Evolutionary conservation across 345 rosid genomes (phyloP).

Genomic region (Xanthoceras sorbifolium): DNA sequence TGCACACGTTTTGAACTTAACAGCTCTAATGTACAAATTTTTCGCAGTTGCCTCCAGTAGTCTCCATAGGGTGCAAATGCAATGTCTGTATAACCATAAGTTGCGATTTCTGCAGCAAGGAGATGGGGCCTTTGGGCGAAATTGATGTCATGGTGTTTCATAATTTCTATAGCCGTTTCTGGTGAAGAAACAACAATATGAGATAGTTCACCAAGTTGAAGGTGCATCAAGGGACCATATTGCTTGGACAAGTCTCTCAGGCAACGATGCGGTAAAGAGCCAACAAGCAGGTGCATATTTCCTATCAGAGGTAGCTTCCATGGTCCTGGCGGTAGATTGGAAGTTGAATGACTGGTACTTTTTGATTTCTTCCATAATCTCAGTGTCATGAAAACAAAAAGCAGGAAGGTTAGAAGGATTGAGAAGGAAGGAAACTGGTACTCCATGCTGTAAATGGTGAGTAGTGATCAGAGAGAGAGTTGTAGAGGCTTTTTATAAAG

Average conservation of each 20-base stretch:
- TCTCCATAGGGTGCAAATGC: not conserved
- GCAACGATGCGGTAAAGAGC: slow-evolving; percentile 16
- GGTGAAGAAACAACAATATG: slow-evolving; percentile 30
- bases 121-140: slow-evolving; percentile 20
- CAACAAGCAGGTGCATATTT: slow-evolving; percentile 29
- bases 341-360: not conserved
- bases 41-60: slow-evolving; percentile 9
- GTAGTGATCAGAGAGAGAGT: not conserved
- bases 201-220: slow-evolving; percentile 23
- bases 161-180: slow-evolving; percentile 26
- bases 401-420: not conserved
- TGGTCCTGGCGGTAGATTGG: slow-evolving; percentile 36
- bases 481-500: too few relatives aligned
- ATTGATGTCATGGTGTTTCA: slow-evolving; percentile 25
- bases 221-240: slow-evolving; percentile 22
- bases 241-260: slow-evolving; percentile 21
- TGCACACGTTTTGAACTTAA: not conserved
- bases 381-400: not conserved
- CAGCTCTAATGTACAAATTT: not conserved
- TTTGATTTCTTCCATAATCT: too few relatives aligned
- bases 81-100: not conserved
- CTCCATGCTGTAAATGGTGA: not conserved
- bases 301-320: slow-evolving; percentile 36
- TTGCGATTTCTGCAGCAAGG: not conserved
- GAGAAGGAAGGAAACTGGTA: not conserved